Base-by-base conservation (phyloP, 2,329 filamentous ascomycete species). In the Tolypocladium capitatum region DNA sequence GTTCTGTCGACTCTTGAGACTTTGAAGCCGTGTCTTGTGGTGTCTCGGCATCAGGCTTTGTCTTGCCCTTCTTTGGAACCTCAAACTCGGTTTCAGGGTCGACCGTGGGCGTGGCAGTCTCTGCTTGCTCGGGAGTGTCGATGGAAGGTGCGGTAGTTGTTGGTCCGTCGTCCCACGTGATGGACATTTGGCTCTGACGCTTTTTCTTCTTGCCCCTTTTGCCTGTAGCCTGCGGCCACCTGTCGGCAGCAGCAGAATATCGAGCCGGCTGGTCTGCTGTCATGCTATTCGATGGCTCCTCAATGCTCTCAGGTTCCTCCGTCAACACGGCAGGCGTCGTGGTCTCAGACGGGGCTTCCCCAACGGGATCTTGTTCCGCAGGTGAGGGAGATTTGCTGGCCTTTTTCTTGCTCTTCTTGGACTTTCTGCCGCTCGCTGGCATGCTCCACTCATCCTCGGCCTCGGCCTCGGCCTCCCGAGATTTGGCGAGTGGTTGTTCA, bases 381-480 rank as follows among this genome's bases (percentile, higher is more conserved):
- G 3, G 36, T 16, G 45, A 48, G 6, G 43, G 9, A 14, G 24
- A 36, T 46, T 54, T 66, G 59, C 59, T 61, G 43, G 56, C 56
- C 51, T 58, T 59, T 48, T 61, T 59, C 50, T 60, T 60, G 46
- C 61, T 59, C 46, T 62, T 63, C 52, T 59, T 60, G 8, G 53
- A 52, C 43, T 60, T 60, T 49, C 57, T 60, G 46, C 48, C 48
- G 32, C 45, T 54, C 14, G 32, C 35, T n/a, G 49, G 36, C 14
- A 47, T 51, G 28, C 24, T 48, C 48, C 31, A 47, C 31, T 59
- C 54, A 5, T 54, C 51, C n/a, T 55, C 56, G 4, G 48, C 50
- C 10, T 55, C 56, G 4, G 48, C 50, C 10, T 45, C 34, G n/a
- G n/a, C 42, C n/a, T 47, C 49, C 4, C n/a, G 27, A 32, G 43